phyloP scores from a whole-genome alignment of 106 monocot genomes.

The Agapanthus africanus region DNA sequence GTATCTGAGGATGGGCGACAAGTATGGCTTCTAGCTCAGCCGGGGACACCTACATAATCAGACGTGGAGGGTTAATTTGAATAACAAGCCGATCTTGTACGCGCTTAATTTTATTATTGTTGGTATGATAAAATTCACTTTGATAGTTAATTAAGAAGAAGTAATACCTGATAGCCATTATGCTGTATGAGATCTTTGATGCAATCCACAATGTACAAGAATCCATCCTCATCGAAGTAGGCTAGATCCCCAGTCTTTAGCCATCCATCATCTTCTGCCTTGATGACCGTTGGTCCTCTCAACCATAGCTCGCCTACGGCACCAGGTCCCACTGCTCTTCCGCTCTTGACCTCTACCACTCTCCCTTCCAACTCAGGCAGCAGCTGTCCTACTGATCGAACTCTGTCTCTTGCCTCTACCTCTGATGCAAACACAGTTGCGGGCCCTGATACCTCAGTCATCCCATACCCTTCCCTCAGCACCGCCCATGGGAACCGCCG shows the following conservation, averaged over 20 bases:
- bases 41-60: conserved; percentile 8
- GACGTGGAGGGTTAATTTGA: too few relatives aligned
- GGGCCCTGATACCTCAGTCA: too few relatives aligned
- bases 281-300: conserved; percentile 17
- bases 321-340: conserved; percentile 1
- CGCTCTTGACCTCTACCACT: conserved; percentile 14
- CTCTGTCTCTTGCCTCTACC: conserved; percentile 8
- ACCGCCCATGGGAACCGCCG: conserved; percentile 28
- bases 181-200: conserved; percentile 30
- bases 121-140: not conserved
- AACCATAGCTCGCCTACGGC: conserved; percentile 30
- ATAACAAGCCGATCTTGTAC: too few relatives aligned
- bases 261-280: conserved; percentile 12
- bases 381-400: conserved; percentile 15
- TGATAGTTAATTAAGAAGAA: not conserved
- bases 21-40: conserved; percentile 25
- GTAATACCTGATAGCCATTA: conserved; percentile 31
- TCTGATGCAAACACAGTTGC: conserved; percentile 4
- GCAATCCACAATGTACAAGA: conserved; percentile 23
- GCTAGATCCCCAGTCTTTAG: conserved; percentile 26
- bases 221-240: conserved; percentile 26
- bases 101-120: not conserved
- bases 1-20: conserved; percentile 22
- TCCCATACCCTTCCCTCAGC: conserved; percentile 25
- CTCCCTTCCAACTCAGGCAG: conserved; percentile 18